phyloP scores from a whole-genome alignment of 1,284 basidiomycete species.

The Ceratobasidium sp. region DNA sequence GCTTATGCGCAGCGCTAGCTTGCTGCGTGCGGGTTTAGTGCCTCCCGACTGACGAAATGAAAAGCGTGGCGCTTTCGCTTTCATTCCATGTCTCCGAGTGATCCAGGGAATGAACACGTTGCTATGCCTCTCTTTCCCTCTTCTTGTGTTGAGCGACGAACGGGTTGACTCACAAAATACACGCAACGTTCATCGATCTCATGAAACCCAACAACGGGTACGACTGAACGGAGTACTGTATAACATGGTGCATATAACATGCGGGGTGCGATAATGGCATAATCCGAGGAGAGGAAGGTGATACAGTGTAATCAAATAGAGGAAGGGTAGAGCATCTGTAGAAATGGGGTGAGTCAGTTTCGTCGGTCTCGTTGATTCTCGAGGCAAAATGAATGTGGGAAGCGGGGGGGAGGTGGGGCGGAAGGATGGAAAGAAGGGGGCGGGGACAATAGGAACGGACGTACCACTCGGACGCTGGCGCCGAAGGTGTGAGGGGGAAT shows the following conservation, averaged over 20 bases:
- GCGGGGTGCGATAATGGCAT: conserved; percentile 15
- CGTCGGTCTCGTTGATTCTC: background rate
- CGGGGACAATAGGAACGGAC: conserved; percentile 40
- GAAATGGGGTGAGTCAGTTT: background rate
- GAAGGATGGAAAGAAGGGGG: conserved; percentile 50
- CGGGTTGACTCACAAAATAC: too few relatives aligned
- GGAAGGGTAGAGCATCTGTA: conserved; percentile 49
- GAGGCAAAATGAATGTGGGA: conserved; percentile 58
- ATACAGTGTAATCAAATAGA: conserved; percentile 46
- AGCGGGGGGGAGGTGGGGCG: conserved; percentile 48
- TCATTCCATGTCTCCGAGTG: too few relatives aligned
- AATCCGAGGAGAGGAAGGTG: conserved; percentile 20
- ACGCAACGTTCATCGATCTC: background rate
- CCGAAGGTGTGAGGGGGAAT: conserved; percentile 97
- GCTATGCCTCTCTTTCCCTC: too few relatives aligned
- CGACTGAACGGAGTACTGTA: conserved; percentile 6
- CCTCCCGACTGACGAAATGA: too few relatives aligned
- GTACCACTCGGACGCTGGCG: conserved; percentile 92
- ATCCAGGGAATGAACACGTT: too few relatives aligned
- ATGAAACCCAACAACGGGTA: conserved; percentile 15
- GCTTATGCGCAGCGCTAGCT: too few relatives aligned
- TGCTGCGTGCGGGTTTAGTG: too few relatives aligned
- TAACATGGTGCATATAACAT: conserved; percentile 43
- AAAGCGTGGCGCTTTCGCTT: too few relatives aligned
- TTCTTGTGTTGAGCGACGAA: too few relatives aligned